Evolutionary conservation across 2,329 filamentous ascomycete genomes (phyloP).

Genomic region (Pseudomassariella vexata): DNA sequence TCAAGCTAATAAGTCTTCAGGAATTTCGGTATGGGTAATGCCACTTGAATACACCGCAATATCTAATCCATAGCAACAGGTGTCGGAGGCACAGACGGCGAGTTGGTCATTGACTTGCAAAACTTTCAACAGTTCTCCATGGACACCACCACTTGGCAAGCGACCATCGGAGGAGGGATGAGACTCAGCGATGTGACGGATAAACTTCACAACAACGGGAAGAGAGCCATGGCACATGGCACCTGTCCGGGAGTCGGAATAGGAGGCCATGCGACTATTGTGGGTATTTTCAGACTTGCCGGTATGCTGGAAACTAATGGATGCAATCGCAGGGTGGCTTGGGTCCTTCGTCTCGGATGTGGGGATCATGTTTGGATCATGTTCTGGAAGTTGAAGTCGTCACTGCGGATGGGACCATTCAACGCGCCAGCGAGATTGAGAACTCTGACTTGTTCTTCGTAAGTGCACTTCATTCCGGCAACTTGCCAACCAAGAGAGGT

Average conservation of each 20-base stretch:
- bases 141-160: slow-evolving; percentile 44
- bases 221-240: slow-evolving; percentile 54
- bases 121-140: slow-evolving; percentile 49
- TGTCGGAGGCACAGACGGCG: slow-evolving; percentile 44
- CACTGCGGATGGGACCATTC: slow-evolving; percentile 47
- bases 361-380: slow-evolving; percentile 51
- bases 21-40: no score
- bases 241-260: slow-evolving; percentile 54
- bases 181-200: slow-evolving; percentile 46
- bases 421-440: slow-evolving; percentile 37
- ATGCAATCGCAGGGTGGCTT: slow-evolving; percentile 51
- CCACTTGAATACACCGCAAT: no score
- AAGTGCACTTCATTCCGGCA: slow-evolving; percentile 14
- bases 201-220: slow-evolving; percentile 42
- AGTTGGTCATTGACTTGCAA: slow-evolving; percentile 47
- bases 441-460: slow-evolving; percentile 52
- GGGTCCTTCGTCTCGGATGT: slow-evolving; percentile 53
- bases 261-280: slow-evolving; percentile 53
- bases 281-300: no score
- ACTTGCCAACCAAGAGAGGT: background rate
- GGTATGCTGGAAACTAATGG: no score
- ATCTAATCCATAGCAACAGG: slow-evolving; percentile 25
- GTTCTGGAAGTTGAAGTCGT: slow-evolving; percentile 50
- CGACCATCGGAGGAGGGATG: slow-evolving; percentile 48
- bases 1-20: no score